These are phyloP conservation scores for Ceratobasidium sp. DNA, from an alignment of 1,284 basidiomycete genomes.

Conservation along the genomic window DNA sequence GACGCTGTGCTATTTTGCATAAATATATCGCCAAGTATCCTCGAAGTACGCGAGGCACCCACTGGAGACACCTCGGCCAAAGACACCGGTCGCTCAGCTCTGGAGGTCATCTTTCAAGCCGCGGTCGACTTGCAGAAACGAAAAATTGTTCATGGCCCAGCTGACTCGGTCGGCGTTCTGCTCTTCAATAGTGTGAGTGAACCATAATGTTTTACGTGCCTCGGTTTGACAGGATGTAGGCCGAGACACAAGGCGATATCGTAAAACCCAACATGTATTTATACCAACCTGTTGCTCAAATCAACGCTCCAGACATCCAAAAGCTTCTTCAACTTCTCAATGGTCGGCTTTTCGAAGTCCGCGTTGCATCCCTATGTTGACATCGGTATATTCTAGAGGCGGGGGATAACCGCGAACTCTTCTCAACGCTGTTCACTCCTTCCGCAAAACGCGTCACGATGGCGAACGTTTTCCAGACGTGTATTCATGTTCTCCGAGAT, in stretches of 20 bases:
- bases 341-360: conserved; percentile 58
- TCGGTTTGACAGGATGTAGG: conserved; percentile 42
- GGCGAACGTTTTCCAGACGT: conserved; percentile 53
- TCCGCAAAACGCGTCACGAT: conserved; percentile 45
- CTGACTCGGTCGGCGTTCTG: conserved; percentile 88
- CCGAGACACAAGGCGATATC: conserved; percentile 65
- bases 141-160: conserved; percentile 88
- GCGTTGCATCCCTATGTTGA: background rate
- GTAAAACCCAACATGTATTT: conserved; percentile 80
- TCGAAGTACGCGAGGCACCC: conserved; percentile 65
- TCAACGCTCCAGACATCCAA: conserved; percentile 84
- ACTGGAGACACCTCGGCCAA: conserved; percentile 68
- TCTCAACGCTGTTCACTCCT: conserved; percentile 51
- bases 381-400: conserved; percentile 48
- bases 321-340: conserved; percentile 75
- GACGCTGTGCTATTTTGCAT: conserved; percentile 94
- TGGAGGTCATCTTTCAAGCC: conserved; percentile 65
- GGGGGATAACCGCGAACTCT: conserved; percentile 52
- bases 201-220: background rate
- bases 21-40: conserved; percentile 92
- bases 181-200: conserved; percentile 89
- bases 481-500: conserved; percentile 87
- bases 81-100: conserved; percentile 61
- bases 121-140: conserved; percentile 87
- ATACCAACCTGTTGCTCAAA: conserved; percentile 78